A percentile compares a stretch with the other conserved stretches of the same genome.
Conservation (phyloP, 2,329 filamentous ascomycete species). For the Beauveria asiatica region DNA sequence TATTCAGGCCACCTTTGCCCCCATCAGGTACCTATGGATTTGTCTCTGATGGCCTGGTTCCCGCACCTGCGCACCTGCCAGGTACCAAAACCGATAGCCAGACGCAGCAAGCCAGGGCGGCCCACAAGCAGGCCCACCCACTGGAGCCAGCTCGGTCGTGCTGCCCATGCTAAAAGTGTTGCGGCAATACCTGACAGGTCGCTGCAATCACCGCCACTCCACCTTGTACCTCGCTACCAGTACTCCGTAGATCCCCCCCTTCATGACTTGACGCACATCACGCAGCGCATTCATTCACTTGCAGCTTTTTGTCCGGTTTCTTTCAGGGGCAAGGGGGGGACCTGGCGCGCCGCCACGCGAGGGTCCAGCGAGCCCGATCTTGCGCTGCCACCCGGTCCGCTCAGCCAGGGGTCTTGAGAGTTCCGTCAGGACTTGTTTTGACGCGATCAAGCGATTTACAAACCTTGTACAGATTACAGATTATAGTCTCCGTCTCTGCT, state of each 20-base stretch:
- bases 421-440: neutral
- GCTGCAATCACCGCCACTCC: neutral
- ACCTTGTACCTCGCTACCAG: neutral
- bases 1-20: no score
- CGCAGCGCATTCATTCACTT: neutral
- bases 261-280: neutral
- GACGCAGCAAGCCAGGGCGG: neutral
- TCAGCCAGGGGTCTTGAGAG: neutral
- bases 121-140: neutral
- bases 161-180: neutral
- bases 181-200: neutral
- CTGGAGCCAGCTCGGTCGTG: neutral
- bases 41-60: neutral
- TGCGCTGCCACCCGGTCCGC: neutral
- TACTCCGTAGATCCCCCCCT: no score
- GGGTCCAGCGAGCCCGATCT: conserved; percentile 2
- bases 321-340: conserved; percentile 2
- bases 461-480: neutral
- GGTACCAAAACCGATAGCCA: conserved; percentile 1
- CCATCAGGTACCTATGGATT: no score
- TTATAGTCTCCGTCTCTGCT: no score
- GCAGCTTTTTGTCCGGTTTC: neutral
- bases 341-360: neutral
- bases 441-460: no score
- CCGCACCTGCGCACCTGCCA: neutral